Percentiles rank a stretch among this genome's conserved stretches.
phyloP scores from a whole-genome alignment of 139 green algal genomes.

The Gonium pectorale region DNA sequence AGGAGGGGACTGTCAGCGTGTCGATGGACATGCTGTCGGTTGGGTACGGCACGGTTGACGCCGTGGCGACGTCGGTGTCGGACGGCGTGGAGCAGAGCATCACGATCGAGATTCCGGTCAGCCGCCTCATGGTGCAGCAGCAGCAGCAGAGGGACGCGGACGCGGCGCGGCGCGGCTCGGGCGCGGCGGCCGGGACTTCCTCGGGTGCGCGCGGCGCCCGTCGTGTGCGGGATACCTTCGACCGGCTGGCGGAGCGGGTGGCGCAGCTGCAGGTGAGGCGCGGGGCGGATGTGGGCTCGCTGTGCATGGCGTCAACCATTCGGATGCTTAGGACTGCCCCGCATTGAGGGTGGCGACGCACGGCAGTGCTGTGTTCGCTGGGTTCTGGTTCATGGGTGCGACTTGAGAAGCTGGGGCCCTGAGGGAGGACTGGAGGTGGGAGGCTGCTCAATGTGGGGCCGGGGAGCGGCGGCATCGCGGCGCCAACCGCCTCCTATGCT shows the following conservation, averaged over 20 bases:
- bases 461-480: too few species aligned
- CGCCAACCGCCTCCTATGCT: too few species aligned
- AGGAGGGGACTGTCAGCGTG: neutral
- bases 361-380: too few species aligned
- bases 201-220: neutral
- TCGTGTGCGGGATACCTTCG: conserved; percentile 26
- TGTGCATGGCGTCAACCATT: too few species aligned
- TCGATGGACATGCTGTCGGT: conserved; percentile 34
- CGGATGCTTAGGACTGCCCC: too few species aligned
- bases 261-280: conserved; percentile 37
- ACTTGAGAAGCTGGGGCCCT: too few species aligned
- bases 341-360: too few species aligned
- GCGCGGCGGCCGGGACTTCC: neutral
- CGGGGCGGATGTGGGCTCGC: too few species aligned
- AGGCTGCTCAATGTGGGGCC: too few species aligned
- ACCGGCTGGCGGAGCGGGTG: conserved; percentile 42
- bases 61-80: conserved; percentile 11
- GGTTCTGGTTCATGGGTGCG: too few species aligned
- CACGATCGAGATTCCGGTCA: conserved; percentile 38
- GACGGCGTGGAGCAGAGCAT: conserved; percentile 40
- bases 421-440: too few species aligned
- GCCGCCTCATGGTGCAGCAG: conserved; percentile 26
- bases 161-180: conserved; percentile 13
- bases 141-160: conserved; percentile 18
- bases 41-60: conserved; percentile 13